Base-by-base conservation (phyloP, 257 asterid genomes). In the Ehretia macrophylla region DNA sequence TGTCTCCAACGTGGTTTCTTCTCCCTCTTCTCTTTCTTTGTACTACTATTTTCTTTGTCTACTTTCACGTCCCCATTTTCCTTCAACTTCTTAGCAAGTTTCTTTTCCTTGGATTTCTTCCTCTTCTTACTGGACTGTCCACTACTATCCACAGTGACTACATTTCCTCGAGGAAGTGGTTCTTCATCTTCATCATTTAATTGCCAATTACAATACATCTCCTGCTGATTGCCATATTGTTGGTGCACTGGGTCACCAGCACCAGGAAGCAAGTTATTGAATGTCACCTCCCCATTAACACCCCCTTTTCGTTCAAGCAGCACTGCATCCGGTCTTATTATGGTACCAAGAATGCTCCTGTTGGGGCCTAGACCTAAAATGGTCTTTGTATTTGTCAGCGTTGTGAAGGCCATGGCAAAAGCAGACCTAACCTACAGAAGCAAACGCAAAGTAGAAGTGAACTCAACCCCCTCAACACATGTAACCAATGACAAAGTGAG, bases 271-370 rank as follows among this genome's bases (percentile, higher is more conserved):
- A 84, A 70, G 65, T 69, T 77, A 51, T 66, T 44, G 51, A 81
- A 66, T 10, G 79, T 73, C 57, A 67, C 64, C 22, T 75, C 86
- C 58, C 91, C 85, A 32, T 60, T 69, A 10, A 82, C 65, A 46
- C 95, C 97, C 37, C 97, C 96, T 72, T 89, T 93, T 48, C 99
- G 86, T 61, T 89, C 96, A 72, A 93, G 39, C 23, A 93, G 59
- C 17, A 77, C 83, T 4, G 85, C 80, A 62, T 93, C 96, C 0
- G 99, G 95, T 71, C 95, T 70, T 21, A 93, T 87, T 69, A 93
- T 81, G 61, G 83, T 79, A 58, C 99, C 85, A 20, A 93, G 99
- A 54, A 93, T 93, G 60, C 97, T 89, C 70, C 69, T 77, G 69
- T 70, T 66, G 37, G 88, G 81, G 63, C 92, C 88, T 10, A 86